A percentile compares a stretch with the other conserved stretches of the same genome.
phyloP scores from a whole-genome alignment of 352 stramenopile genomes.

The Pythium rhizo-oryzae region DNA sequence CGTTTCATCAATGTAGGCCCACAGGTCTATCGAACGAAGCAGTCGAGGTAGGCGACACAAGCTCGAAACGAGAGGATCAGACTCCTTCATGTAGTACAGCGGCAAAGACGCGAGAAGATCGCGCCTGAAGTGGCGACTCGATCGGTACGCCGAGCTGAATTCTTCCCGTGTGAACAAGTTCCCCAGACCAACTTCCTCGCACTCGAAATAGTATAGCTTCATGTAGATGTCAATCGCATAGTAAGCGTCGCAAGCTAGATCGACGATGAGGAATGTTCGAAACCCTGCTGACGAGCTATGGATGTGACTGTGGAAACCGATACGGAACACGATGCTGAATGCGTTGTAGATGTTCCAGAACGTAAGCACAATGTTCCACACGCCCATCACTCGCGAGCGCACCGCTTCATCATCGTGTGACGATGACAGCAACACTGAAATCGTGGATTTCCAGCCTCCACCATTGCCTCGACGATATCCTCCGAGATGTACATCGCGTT shows the following conservation, averaged over 20 bases:
- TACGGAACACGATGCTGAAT: slow-evolving; percentile 65
- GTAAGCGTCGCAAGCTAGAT: slow-evolving; percentile 54
- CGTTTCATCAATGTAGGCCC: slow-evolving; percentile 58
- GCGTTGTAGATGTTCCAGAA: slow-evolving; percentile 73
- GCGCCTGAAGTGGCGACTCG: slow-evolving; percentile 46
- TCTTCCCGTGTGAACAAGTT: slow-evolving; percentile 51
- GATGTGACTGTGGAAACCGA: slow-evolving; percentile 63
- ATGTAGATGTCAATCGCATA: slow-evolving; percentile 72
- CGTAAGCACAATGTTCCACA: slow-evolving; percentile 58
- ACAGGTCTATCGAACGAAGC: slow-evolving; percentile 53
- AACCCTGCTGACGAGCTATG: slow-evolving; percentile 33
- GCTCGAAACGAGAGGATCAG: slow-evolving; percentile 26
- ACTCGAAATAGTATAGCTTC: slow-evolving; percentile 65
- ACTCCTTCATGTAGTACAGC: slow-evolving; percentile 47
- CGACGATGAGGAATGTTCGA: slow-evolving; percentile 35
- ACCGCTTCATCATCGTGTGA: slow-evolving; percentile 16
- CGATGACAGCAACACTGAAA: neutral
- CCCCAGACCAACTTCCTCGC: slow-evolving; percentile 38
- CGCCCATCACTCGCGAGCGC: slow-evolving; percentile 30
- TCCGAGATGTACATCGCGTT: slow-evolving; percentile 35
- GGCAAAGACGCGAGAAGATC: slow-evolving; percentile 61
- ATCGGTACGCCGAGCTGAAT: slow-evolving; percentile 39
- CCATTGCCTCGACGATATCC: neutral
- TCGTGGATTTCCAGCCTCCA: neutral
- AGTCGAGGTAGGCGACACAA: slow-evolving; percentile 62